phyloP scores from a whole-genome alignment of 331 rosid species.

The Prunus yedoensis region DNA sequence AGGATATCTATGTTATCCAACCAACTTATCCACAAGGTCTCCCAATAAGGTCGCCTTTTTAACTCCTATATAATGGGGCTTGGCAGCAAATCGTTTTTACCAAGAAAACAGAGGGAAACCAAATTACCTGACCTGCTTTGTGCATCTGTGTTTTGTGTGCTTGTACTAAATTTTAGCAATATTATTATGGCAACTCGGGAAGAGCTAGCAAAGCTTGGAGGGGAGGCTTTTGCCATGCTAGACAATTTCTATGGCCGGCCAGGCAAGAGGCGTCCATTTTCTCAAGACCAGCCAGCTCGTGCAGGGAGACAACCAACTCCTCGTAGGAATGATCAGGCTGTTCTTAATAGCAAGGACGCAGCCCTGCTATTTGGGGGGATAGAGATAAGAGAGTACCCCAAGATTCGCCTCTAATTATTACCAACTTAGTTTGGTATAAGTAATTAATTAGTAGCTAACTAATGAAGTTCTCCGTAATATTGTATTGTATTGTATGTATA shows the following conservation, averaged over 20 bases:
- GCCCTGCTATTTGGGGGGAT: neutral
- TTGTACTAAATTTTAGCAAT: neutral
- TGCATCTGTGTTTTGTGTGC: neutral
- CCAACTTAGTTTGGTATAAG: neutral
- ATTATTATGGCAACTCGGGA: neutral
- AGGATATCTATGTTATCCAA: neutral
- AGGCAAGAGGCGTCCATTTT: neutral
- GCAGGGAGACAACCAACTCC: neutral
- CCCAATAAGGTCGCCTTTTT: neutral
- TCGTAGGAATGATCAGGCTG: neutral
- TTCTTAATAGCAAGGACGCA: slow-evolving; percentile 6
- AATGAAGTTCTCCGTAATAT: too few relatives aligned
- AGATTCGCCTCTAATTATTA: neutral
- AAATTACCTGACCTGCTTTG: neutral
- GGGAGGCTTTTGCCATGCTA: neutral
- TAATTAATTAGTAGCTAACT: neutral
- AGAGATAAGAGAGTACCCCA: neutral
- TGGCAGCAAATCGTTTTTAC: neutral
- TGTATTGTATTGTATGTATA: too few relatives aligned
- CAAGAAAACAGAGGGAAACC: slow-evolving; percentile 3
- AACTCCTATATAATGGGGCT: slow-evolving; percentile 15
- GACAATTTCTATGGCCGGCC: too few relatives aligned
- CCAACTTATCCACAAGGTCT: neutral
- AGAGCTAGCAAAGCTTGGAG: neutral
- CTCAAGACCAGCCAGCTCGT: neutral